These are phyloP conservation scores for Ophiostoma angusticollis DNA, from an alignment of 2,329 filamentous ascomycete genomes.

Conservation along the genomic window DNA sequence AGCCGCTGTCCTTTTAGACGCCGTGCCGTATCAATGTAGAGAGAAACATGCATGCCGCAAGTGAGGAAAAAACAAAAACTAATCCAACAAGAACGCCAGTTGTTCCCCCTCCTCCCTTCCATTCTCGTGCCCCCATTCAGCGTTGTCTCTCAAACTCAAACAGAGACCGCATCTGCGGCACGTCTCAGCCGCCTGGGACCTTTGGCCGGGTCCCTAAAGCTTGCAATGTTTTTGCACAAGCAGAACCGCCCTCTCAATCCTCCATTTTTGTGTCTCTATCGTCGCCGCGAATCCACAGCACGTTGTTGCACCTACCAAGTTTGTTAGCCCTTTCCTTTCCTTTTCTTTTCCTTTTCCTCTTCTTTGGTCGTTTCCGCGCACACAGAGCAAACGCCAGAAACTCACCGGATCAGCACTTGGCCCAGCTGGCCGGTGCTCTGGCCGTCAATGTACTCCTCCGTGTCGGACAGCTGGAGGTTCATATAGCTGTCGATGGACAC, in stretches of 20 bases:
- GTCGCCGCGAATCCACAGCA: slow-evolving; percentile 72
- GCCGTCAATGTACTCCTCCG: slow-evolving; percentile 84
- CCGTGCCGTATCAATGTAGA: slow-evolving; percentile 3
- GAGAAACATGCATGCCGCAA: not conserved
- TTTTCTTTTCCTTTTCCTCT: too few species aligned
- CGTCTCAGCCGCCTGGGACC: too few species aligned
- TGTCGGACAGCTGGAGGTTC: slow-evolving; percentile 88
- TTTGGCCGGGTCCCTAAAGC: too few species aligned
- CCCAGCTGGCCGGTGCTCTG: slow-evolving; percentile 76
- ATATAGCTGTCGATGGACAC: slow-evolving; percentile 93
- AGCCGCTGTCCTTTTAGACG: slow-evolving; percentile 6
- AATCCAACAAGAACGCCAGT: not conserved
- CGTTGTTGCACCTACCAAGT: slow-evolving; percentile 55
- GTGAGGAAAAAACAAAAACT: not conserved
- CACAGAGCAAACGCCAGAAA: too few species aligned
- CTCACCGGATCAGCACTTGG: slow-evolving; percentile 79
- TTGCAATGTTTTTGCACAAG: too few species aligned
- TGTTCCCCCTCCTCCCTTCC: not conserved
- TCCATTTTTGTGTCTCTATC: slow-evolving; percentile 46
- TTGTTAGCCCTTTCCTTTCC: too few species aligned
- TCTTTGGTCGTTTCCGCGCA: too few species aligned
- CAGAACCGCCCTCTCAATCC: too few species aligned
- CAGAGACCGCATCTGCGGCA: too few species aligned
- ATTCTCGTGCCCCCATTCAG: too few species aligned
- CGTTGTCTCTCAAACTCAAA: too few species aligned